These are phyloP conservation scores for Phytopythium chamaehyphon DNA, from an alignment of 352 stramenopile species.

Conservation along the genomic window DNA sequence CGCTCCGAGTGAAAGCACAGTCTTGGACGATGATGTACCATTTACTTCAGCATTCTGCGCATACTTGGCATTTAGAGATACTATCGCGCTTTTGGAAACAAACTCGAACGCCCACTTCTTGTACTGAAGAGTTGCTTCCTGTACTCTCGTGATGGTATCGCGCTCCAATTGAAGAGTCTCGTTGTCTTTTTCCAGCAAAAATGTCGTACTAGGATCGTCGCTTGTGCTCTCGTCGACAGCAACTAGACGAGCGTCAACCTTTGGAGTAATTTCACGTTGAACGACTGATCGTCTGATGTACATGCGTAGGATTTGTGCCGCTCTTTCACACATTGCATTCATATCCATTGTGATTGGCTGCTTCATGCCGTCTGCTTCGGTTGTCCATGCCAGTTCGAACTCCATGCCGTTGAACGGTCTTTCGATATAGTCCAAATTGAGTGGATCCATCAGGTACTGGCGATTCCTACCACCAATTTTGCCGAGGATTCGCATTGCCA, in stretches of 20 bases:
- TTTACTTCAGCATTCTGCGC: not conserved
- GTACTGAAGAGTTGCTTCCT: conserved; percentile 61
- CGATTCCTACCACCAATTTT: conserved; percentile 95
- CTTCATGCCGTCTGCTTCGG: conserved; percentile 10
- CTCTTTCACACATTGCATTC: conserved; percentile 44
- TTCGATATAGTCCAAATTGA: conserved; percentile 55
- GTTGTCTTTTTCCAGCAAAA: conserved; percentile 84
- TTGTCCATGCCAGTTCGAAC: conserved; percentile 50
- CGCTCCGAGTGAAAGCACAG: conserved; percentile 46
- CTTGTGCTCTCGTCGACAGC: conserved; percentile 54
- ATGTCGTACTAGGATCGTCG: conserved; percentile 16
- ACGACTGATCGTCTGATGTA: conserved; percentile 53
- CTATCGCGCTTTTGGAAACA: conserved; percentile 44
- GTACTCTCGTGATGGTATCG: conserved; percentile 61
- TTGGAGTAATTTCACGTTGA: conserved; percentile 50
- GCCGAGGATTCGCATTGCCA: conserved; percentile 94
- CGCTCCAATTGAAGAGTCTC: conserved; percentile 75
- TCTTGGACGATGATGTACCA: conserved; percentile 7
- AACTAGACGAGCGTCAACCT: conserved; percentile 53
- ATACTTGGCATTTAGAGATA: conserved; percentile 51
- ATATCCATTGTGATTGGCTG: conserved; percentile 47
- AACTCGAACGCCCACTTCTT: conserved; percentile 77
- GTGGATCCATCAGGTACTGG: conserved; percentile 84
- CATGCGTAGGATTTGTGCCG: conserved; percentile 45
- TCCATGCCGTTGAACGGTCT: conserved; percentile 41